Evolutionary conservation across 495 filamentous ascomycete genomes (phyloP), one percentile per base, ranked within the genome.

Genomic region (Neurospora pannonica): DNA sequence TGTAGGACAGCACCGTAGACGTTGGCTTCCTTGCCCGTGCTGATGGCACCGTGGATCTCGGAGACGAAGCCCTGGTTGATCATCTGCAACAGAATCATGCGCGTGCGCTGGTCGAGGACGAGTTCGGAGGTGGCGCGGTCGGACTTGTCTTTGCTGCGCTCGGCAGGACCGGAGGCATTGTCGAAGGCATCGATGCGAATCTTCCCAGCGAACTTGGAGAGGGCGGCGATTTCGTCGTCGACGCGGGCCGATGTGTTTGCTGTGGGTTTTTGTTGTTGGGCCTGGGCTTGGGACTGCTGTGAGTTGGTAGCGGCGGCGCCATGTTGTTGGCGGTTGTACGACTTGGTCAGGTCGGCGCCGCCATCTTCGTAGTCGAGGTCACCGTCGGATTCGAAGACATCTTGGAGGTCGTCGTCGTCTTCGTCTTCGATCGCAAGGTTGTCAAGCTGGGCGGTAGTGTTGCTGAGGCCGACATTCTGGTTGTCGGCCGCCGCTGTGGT

Each of bases 1-100:
- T 87, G 82, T 15, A 82, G 78, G 17, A 84, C 76, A 7, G 83
- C 86, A 75, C 95, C 91, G 83, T 98, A 99, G 28, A 99, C 96
- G 76, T 99, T 98, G 67, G 96, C 96, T 82, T 99, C 96, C 80
- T 99, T 99, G 67, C 96, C 96, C 0, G 96, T 98, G 54, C 93
- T 96, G 75, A 99, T 84, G 81, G 94, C 94, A 11, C 96, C 96
- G 79, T 98, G 92, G 40, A 97, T 89, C 76, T 88, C 86, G 79
- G 94, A 93, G 24, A 93, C 89, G 19, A 98, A 87, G 70, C 94
- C 89, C 4, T 92, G 88, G 79, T 98, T 97, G 84, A 98, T 95
- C 88, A 98, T 91, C 83, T 98, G 93, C 74, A 97, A 85, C 43
- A 99, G 85, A 70, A 98, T 95, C 93, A 97, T 97, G 72, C 94